Evolutionary conservation across 2,329 filamentous ascomycete species (phyloP), one percentile per base, ranked within the genome.

Genomic region (Diaporthe aspalathi): DNA sequence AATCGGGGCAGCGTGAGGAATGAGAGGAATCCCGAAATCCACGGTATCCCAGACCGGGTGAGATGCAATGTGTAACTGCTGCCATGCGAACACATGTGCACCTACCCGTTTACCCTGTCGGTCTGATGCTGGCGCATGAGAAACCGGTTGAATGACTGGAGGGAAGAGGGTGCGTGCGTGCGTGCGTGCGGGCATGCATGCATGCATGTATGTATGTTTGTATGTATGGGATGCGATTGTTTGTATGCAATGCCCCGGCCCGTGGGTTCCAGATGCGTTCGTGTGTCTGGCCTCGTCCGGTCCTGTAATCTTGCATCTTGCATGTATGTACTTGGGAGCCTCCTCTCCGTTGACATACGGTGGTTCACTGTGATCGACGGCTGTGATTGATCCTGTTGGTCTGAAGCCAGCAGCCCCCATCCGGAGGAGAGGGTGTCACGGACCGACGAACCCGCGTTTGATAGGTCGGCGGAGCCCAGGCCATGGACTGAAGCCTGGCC

Each of bases 361-460:
- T 67, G 62, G 54, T 47, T 24, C 38, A 43, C 27, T 17, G 38
- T 32, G 40, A 56, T 57, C 49, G 54, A 66, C 50, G 60, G 63
- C 56, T 63, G 68, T 62, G 56, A 38, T 22, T 54, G 56, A 54
- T 68, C 16, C 63, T 40, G 71, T 60, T 68, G 71, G 68, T 52
- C 45, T 27, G 35, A 43, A 57, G 68, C 56, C 56, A 57, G 47
- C 65, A 70, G 71, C 71, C 71, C 67, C 67, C 71, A 68, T 63
- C 22, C 27, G 32, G 49, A 47, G 22, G 17, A 45, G 27, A 47
- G 68, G 71, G 66, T 68, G 38, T 9, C 66, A 68, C 52, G 52
- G 24, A 56, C 40, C 60, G 22, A 14, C 53, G 29, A 32, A 32
- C 20, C 7, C 16, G 14, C n/a, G 20, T 50, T 40, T 57, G 43